These are phyloP conservation scores for Karstenula rhodostoma DNA, from an alignment of 2,329 filamentous ascomycete species.

Conservation along the genomic window DNA sequence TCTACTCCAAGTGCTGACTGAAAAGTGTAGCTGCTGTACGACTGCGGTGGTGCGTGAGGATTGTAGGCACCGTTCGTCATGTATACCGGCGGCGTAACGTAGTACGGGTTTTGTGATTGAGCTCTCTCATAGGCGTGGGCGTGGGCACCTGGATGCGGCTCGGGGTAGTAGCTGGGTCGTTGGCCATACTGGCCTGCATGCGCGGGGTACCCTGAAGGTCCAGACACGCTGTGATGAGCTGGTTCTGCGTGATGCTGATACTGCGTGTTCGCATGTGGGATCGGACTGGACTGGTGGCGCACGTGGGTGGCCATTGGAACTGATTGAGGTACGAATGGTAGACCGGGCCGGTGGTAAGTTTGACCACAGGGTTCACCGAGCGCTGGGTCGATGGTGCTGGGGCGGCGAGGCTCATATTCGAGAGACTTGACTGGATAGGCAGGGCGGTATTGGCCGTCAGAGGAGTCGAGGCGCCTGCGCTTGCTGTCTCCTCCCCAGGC, in stretches of 20 bases:
- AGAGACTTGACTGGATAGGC: constrained; percentile 26
- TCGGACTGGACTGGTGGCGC: constrained; percentile 40
- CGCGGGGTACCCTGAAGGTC: constrained; percentile 23
- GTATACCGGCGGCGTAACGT: constrained; percentile 20
- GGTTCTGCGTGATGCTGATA: constrained; percentile 23
- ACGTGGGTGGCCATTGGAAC: constrained; percentile 22
- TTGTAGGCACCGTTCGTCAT: constrained; percentile 21
- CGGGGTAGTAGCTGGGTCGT: constrained; percentile 38
- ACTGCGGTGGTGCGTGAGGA: constrained; percentile 16
- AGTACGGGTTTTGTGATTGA: constrained; percentile 30
- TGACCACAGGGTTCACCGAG: constrained; percentile 22
- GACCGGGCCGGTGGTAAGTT: constrained; percentile 36
- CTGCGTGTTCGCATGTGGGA: constrained; percentile 24
- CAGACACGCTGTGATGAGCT: constrained; percentile 17
- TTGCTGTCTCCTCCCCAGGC: constrained; percentile 34
- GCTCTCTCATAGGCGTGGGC: constrained; percentile 27
- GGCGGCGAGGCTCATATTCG: constrained; percentile 26
- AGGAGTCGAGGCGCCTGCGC: constrained; percentile 39
- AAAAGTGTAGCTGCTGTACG: constrained; percentile 37
- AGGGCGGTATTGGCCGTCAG: constrained; percentile 30
- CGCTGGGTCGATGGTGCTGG: constrained; percentile 36
- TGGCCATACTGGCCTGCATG: constrained; percentile 30
- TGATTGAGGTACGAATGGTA: constrained; percentile 32
- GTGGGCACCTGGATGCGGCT: constrained; percentile 26
- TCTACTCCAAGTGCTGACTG: constrained; percentile 39